These are phyloP conservation scores for Chaetothyriales sp. DNA, from an alignment of 2,329 filamentous ascomycete genomes.

Conservation along the genomic window DNA sequence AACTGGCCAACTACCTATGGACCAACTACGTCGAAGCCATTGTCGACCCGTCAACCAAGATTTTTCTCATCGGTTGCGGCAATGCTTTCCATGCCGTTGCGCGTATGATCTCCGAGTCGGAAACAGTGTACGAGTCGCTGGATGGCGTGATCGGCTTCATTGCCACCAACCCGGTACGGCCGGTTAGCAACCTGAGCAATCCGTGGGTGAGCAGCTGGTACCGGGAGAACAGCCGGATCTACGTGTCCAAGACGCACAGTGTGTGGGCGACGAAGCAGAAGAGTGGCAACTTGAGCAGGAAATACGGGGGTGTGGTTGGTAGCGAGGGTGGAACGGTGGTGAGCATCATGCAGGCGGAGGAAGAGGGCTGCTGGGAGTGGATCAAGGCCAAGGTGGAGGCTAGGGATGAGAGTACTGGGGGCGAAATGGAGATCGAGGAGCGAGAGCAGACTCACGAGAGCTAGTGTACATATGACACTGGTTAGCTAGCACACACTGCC, in stretches of 20 bases:
- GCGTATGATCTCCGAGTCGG: conserved; percentile 57
- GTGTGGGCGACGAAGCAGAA: conserved; percentile 57
- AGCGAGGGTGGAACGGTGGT: conserved; percentile 34
- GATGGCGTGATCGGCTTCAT: conserved; percentile 70
- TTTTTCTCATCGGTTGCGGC: conserved; percentile 82
- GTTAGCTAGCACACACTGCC: background rate
- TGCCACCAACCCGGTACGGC: conserved; percentile 56
- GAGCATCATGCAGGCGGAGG: conserved; percentile 44
- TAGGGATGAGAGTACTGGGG: conserved; percentile 19
- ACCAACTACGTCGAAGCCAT: conserved; percentile 75
- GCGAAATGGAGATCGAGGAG: conserved; percentile 6
- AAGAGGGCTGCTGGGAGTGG: conserved; percentile 35
- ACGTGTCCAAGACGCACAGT: conserved; percentile 59
- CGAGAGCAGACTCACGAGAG: background rate
- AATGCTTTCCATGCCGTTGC: conserved; percentile 75
- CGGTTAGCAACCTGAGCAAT: conserved; percentile 66
- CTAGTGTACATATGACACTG: background rate
- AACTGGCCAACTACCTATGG: conserved; percentile 79
- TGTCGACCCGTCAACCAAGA: conserved; percentile 38
- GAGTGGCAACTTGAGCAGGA: conserved; percentile 42
- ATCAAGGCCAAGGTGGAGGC: conserved; percentile 29
- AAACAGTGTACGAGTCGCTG: conserved; percentile 52
- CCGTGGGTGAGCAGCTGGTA: conserved; percentile 64
- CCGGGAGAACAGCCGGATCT: conserved; percentile 65
- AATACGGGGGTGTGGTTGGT: conserved; percentile 41